Conservation (phyloP, 352 stramenopile genomes). For the Globisporangium irregulare region DNA sequence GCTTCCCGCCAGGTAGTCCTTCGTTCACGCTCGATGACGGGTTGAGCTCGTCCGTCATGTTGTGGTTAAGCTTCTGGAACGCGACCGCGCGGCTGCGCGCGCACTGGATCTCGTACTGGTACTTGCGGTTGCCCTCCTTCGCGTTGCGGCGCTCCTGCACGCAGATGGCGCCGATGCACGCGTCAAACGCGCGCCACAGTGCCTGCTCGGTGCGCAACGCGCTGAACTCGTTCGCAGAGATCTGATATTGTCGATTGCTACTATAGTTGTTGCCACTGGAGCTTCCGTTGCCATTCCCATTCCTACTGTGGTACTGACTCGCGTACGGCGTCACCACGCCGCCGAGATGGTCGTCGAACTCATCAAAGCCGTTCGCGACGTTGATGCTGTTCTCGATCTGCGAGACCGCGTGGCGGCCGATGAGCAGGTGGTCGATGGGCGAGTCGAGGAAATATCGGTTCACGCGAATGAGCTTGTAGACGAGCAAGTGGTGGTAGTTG, state of each 20-base stretch:
- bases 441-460: slow-evolving; percentile 67
- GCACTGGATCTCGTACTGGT: slow-evolving; percentile 50
- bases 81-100: slow-evolving; percentile 47
- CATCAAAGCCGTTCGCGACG: slow-evolving; percentile 25
- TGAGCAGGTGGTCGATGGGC: slow-evolving; percentile 60
- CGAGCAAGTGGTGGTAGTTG: slow-evolving; percentile 73
- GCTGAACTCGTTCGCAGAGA: slow-evolving; percentile 45
- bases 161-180: slow-evolving; percentile 59
- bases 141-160: slow-evolving; percentile 53
- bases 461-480: slow-evolving; percentile 59
- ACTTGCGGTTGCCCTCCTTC: slow-evolving; percentile 55
- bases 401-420: slow-evolving; percentile 46
- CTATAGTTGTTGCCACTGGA: slow-evolving; percentile 9
- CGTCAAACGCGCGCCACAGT: slow-evolving; percentile 75
- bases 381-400: slow-evolving; percentile 29
- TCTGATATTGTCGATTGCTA: slow-evolving; percentile 11
- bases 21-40: slow-evolving; percentile 45
- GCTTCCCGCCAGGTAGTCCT: slow-evolving; percentile 48
- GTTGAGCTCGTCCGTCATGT: slow-evolving; percentile 34
- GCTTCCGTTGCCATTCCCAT: slow-evolving; percentile 13
- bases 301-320: slow-evolving; percentile 8
- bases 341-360: slow-evolving; percentile 23
- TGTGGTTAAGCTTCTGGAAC: slow-evolving; percentile 52
- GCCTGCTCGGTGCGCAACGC: slow-evolving; percentile 58
- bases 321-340: slow-evolving; percentile 9